phyloP scores from a whole-genome alignment of 2,329 filamentous ascomycete genomes.

The Monilinia vaccinii-corymbosi region DNA sequence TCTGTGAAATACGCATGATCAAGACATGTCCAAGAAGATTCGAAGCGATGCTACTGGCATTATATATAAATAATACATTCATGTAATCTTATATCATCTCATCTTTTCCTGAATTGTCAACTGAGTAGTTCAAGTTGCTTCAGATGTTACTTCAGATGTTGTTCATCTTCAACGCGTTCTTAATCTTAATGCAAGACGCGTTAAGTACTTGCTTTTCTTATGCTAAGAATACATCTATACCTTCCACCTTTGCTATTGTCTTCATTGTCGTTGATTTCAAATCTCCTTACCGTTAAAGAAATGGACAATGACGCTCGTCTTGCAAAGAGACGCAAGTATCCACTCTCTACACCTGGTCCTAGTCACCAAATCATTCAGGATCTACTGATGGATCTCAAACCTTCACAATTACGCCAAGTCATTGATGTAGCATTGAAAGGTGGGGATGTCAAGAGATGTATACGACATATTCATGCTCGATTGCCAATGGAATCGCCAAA shows the following conservation, averaged over 20 bases:
- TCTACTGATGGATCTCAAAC: background rate
- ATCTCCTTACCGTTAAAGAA: background rate
- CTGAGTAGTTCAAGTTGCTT: background rate
- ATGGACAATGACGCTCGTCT: background rate
- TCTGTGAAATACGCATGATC: too few species aligned
- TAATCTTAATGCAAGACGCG: too few species aligned
- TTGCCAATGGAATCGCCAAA: background rate
- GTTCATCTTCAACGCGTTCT: background rate
- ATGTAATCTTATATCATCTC: background rate
- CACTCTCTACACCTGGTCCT: background rate
- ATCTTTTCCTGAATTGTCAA: background rate
- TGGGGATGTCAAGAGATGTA: background rate
- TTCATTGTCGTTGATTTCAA: background rate
- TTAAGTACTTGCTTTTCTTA: background rate
- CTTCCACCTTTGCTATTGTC: background rate
- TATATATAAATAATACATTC: too few species aligned
- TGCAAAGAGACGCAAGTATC: background rate
- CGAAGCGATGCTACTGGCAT: too few species aligned
- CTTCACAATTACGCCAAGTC: background rate
- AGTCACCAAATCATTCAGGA: background rate
- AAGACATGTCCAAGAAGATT: background rate
- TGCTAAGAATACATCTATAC: background rate
- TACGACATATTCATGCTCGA: conserved; percentile 2
- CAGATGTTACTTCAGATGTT: background rate
- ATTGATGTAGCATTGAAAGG: background rate